Evolutionary conservation across 2,329 filamentous ascomycete species (phyloP), one percentile per base, ranked within the genome.

Genomic region (Colletotrichum neosansevieriae): DNA sequence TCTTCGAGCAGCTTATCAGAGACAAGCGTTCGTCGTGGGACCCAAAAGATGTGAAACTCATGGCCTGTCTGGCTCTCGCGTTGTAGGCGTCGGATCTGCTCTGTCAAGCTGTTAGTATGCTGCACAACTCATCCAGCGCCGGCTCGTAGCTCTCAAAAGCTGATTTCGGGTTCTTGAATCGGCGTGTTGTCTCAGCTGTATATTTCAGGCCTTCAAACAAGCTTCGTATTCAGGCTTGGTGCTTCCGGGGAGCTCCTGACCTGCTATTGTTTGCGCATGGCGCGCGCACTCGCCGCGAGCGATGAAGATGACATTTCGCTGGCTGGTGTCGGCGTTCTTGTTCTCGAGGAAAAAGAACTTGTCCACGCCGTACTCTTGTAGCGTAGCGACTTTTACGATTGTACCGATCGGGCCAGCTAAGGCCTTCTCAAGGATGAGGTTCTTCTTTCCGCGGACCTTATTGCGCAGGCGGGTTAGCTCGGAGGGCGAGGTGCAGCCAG

Each of bases 401-500:
- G 95, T 87, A 68, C 94, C 94, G 73, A 99, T 88, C 34, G 94
- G 93, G 24, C 95, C 96, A 73, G 95, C 94, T 74, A 99, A 86
- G 74, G 91, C 91, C 80, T 92, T 93, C 79, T 98, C 95, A 76
- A 99, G 91, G 59, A 99, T 92, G 70, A 99, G 85, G 76, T 98
- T 98, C 86, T 99, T 99, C 88, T 98, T 99, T 74, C 97, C 97
- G 78, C 95, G 93, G 72, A 98, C 94, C 96, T 99, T 76, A 12
- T 44, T 51, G 34, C 53, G 19, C 38, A 38, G 36, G 34, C 50
- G 21, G 24, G 44, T 71, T 44, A 70, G 57, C 60, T 57, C 45
- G 40, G 42, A 68, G 51, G 54, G 29, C 45, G 49, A n/a, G 11
- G 17, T 54, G 36, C 19, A 45, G 47, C 21, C 45, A 53, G 36